Percentiles rank a stretch among this genome's conserved stretches.
phyloP scores from a whole-genome alignment of 306 rosid genomes.

The Acacia acuminata region DNA sequence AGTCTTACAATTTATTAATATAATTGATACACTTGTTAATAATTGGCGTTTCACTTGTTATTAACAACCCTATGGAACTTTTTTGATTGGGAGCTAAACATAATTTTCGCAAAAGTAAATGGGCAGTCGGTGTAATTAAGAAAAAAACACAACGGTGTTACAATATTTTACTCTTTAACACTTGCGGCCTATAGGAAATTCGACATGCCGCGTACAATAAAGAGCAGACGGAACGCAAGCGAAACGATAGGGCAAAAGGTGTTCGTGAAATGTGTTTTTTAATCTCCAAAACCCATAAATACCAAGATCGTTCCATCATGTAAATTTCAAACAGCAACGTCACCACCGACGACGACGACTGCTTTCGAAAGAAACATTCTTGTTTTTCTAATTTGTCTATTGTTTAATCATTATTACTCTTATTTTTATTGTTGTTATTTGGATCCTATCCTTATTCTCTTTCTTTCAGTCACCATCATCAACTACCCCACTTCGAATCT shows the following conservation, averaged over 20 bases:
- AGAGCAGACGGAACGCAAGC: not conserved
- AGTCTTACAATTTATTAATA: too few species aligned
- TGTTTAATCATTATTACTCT: not conserved
- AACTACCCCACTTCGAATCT: constrained; percentile 20
- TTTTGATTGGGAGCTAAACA: too few species aligned
- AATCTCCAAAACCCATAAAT: not conserved
- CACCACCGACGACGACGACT: not conserved
- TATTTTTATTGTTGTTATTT: not conserved
- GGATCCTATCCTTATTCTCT: not conserved
- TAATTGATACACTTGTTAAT: too few species aligned
- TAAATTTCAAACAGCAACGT: not conserved
- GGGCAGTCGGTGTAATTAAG: too few species aligned
- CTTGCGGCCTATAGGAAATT: too few species aligned
- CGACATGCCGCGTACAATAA: too few species aligned
- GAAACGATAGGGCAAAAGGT: not conserved
- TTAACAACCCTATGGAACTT: too few species aligned
- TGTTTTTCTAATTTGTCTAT: not conserved
- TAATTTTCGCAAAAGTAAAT: too few species aligned
- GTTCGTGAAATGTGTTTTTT: not conserved
- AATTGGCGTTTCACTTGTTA: too few species aligned
- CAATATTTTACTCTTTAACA: too few species aligned
- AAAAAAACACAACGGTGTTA: too few species aligned
- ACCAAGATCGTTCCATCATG: not conserved
- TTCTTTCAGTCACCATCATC: constrained; percentile 13
- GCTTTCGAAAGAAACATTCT: not conserved